Evolutionary conservation across 2,329 filamentous ascomycete species (phyloP).

Genomic region (Beauveria asiatica): DNA sequence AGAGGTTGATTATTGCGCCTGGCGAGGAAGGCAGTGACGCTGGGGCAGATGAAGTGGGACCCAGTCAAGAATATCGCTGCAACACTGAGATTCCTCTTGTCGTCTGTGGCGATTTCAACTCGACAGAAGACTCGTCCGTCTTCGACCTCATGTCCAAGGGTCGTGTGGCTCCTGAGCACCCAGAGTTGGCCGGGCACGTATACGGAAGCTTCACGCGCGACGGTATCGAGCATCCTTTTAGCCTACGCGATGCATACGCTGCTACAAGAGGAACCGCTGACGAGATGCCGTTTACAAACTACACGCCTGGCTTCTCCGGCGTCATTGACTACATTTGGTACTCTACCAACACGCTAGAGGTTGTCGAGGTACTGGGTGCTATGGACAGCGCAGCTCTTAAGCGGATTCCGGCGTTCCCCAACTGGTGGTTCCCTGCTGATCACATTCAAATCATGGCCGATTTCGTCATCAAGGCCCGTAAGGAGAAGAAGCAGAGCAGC

Average conservation of each 20-base stretch:
- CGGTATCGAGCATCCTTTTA: slow-evolving; percentile 92
- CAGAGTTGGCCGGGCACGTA: slow-evolving; percentile 69
- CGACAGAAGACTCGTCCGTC: slow-evolving; percentile 74
- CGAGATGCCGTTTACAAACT: slow-evolving; percentile 90
- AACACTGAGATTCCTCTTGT: slow-evolving; percentile 84
- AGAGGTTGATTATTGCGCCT: slow-evolving; percentile 48
- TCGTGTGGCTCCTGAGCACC: slow-evolving; percentile 66
- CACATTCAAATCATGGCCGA: slow-evolving; percentile 85
- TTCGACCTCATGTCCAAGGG: slow-evolving; percentile 85
- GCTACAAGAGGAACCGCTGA: slow-evolving; percentile 74
- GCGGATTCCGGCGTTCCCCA: slow-evolving; percentile 82
- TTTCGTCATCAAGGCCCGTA: slow-evolving; percentile 80
- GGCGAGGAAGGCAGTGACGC: slow-evolving; percentile 32
- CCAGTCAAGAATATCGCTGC: slow-evolving; percentile 78
- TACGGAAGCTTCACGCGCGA: slow-evolving; percentile 91
- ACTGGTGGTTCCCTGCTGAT: slow-evolving; percentile 90
- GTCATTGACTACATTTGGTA: slow-evolving; percentile 99
- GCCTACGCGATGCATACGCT: slow-evolving; percentile 80
- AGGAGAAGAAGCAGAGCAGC: slow-evolving; percentile 61
- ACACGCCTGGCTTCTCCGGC: slow-evolving; percentile 84
- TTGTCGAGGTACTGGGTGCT: slow-evolving; percentile 74
- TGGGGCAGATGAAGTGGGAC: slow-evolving; percentile 32
- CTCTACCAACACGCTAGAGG: slow-evolving; percentile 79
- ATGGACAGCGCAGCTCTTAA: slow-evolving; percentile 80
- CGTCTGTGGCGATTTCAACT: slow-evolving; percentile 95